Evolutionary conservation across 2,329 filamentous ascomycete genomes (phyloP), one percentile per base, ranked within the genome.

Genomic region (Emmonsiellopsis sp.): DNA sequence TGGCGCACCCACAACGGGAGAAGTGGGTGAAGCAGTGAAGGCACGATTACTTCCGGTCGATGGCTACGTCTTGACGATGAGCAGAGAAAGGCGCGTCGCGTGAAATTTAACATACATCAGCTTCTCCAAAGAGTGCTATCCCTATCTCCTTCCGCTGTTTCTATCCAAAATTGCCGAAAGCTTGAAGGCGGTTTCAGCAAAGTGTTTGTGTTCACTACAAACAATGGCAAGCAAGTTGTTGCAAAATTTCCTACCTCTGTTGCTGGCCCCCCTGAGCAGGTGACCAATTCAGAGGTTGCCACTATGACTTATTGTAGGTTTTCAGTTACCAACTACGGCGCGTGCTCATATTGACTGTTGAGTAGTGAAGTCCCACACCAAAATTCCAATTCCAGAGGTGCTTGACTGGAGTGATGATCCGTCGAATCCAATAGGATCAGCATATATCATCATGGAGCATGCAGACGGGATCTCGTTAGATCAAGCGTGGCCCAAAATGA

Each of bases 281-380:
- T 63, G 0, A 75, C 70, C 5, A 64, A 61, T 53, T 75, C 73
- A 27, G 71, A 76, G 60, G 70, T 75, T 55, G 72, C 74, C n/a
- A 75, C 71, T 0, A 69, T 75, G 45, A 56, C 58, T 40, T 74
- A 69, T 55, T 34, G 71, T 73, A 61, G 56, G 65, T 14, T 21
- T 33, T 27, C 17, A 13, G 13, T 2, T 13, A n/a, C 8, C 40
- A 33, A 32, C 27, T 46, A 17, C 44, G n/a, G n/a, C 32, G 27
- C 54, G 27, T 11, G 21, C 46, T 49, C 32, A 34, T 39, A 21
- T 37, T 37, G 33, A 49, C 34, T 14, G 9, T 14, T 39, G 1
- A 37, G 31, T 42, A 72, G 67, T 70, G 53, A 63, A 66, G 62
- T 42, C 56, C 0, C 61, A 68, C 17, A 74, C 71, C 5, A 63